Percentiles rank a stretch among this genome's conserved stretches.
These are phyloP conservation scores for Mariannaea elegans DNA, from an alignment of 2,329 filamentous ascomycete species.

Conservation along the genomic window DNA sequence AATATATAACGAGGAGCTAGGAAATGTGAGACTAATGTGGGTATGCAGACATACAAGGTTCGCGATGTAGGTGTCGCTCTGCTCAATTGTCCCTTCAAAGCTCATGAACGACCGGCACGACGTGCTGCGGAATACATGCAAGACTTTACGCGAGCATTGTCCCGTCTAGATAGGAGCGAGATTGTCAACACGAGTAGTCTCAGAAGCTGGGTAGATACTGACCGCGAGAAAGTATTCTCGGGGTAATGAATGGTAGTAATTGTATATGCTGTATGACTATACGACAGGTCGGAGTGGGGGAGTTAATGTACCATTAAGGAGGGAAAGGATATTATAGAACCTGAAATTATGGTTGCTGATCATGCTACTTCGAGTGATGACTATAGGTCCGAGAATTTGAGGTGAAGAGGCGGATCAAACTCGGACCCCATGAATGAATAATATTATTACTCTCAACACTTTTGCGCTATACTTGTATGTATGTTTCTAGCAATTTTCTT, in stretches of 20 bases:
- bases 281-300: background rate
- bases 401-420: no score
- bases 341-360: no score
- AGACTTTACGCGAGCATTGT: constrained; percentile 41
- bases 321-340: no score
- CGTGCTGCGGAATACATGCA: constrained; percentile 41
- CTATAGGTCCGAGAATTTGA: no score
- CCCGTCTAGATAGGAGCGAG: constrained; percentile 43
- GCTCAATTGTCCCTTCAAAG: constrained; percentile 45
- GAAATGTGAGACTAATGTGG: no score
- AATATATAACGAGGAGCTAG: no score
- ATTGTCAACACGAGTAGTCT: constrained; percentile 43
- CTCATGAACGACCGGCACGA: constrained; percentile 34
- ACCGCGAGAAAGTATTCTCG: constrained; percentile 8
- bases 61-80: constrained; percentile 47
- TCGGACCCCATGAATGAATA: no score
- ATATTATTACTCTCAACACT: no score
- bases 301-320: background rate
- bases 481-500: no score
- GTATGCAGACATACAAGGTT: constrained; percentile 43
- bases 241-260: background rate
- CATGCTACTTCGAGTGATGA: no score
- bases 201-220: constrained; percentile 42
- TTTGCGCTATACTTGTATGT: no score
- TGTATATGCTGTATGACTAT: background rate